Percentiles rank a stretch among this genome's conserved stretches.
phyloP scores from a whole-genome alignment of 192 early-diverging fungal species.

The Cetraspora pellucida region DNA sequence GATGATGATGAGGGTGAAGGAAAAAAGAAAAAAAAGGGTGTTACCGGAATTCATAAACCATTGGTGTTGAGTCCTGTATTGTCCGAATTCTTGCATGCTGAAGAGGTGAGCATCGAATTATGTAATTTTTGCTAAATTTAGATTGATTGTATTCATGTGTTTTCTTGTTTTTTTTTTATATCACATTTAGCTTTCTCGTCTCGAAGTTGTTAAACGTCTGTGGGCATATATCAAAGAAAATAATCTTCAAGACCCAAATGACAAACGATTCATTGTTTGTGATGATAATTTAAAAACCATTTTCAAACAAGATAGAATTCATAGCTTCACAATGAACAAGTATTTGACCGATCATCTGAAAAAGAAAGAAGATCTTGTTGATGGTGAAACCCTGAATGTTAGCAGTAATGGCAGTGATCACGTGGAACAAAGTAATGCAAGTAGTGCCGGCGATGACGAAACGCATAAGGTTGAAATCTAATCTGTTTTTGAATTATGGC shows the following conservation, averaged over 20 bases:
- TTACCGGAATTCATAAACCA: conserved; percentile 28
- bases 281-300: conserved; percentile 53
- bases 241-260: conserved; percentile 56
- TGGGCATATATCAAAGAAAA: conserved; percentile 65
- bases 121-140: background rate
- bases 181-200: conserved; percentile 54
- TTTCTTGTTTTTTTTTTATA: background rate
- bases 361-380: conserved; percentile 41
- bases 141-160: background rate
- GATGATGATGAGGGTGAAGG: conserved; percentile 26
- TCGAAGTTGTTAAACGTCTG: conserved; percentile 61
- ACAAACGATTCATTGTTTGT: conserved; percentile 56
- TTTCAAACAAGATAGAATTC: conserved; percentile 54
- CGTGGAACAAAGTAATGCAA: background rate
- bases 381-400: background rate
- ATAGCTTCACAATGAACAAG: conserved; percentile 65
- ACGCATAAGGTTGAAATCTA: too few species aligned
- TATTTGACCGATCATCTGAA: conserved; percentile 57
- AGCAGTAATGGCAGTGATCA: background rate
- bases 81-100: background rate
- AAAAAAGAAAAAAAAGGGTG: conserved; percentile 24
- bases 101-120: conserved; percentile 7
- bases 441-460: background rate
- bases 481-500: too few species aligned
- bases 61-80: conserved; percentile 27